These are phyloP conservation scores for Penicillium canariense DNA, from an alignment of 495 filamentous ascomycete genomes.

Conservation along the genomic window DNA sequence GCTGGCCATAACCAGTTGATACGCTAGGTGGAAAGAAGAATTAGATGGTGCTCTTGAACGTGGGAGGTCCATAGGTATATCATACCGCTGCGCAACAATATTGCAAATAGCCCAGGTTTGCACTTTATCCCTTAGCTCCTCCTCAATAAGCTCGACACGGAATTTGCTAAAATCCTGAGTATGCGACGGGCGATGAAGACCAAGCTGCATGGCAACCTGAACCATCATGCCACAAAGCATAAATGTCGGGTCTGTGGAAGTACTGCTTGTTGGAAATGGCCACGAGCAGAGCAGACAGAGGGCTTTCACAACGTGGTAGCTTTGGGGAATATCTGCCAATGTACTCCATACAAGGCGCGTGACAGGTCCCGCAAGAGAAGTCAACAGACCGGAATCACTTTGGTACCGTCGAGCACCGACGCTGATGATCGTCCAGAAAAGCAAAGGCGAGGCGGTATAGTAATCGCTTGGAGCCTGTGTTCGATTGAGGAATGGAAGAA, in stretches of 20 bases:
- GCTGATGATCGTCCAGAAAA: constrained; percentile 86
- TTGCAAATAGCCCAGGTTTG: constrained; percentile 91
- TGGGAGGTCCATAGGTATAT: neutral
- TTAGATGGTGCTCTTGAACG: neutral
- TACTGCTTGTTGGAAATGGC: constrained; percentile 85
- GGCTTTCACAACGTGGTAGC: constrained; percentile 87
- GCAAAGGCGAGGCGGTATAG: constrained; percentile 66
- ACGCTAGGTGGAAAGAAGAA: constrained; percentile 46
- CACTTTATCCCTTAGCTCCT: constrained; percentile 81
- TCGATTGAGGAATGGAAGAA: constrained; percentile 76
- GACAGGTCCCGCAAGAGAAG: constrained; percentile 66
- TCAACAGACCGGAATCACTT: constrained; percentile 62
- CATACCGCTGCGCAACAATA: constrained; percentile 79
- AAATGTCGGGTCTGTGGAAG: constrained; percentile 83
- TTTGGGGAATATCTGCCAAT: constrained; percentile 77
- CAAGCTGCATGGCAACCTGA: constrained; percentile 87
- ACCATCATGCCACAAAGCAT: constrained; percentile 90
- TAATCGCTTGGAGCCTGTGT: constrained; percentile 71
- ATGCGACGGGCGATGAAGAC: constrained; percentile 85
- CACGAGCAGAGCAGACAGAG: constrained; percentile 86
- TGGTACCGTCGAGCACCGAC: constrained; percentile 76
- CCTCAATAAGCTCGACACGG: constrained; percentile 76
- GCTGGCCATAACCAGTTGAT: constrained; percentile 87
- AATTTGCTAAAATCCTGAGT: constrained; percentile 87
- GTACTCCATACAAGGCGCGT: constrained; percentile 79